Evolutionary conservation across 305 asterid species (phyloP).

Genomic region (Lippia alba): DNA sequence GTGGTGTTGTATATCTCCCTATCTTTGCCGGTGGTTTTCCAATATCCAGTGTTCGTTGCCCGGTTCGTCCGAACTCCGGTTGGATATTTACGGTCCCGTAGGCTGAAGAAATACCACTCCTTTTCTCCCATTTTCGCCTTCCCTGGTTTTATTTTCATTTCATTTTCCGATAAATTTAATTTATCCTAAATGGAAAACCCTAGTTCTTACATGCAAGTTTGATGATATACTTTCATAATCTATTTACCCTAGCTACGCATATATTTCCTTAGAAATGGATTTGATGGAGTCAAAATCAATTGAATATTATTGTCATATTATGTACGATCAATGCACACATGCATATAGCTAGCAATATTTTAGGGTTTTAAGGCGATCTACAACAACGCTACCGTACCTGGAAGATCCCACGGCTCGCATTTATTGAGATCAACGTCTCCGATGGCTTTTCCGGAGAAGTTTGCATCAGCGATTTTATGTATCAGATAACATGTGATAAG

Average conservation of each 20-base stretch:
- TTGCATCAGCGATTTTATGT: conserved; percentile 76
- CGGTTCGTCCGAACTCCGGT: conserved; percentile 94
- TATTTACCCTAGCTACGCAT: no score
- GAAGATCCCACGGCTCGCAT: conserved; percentile 99
- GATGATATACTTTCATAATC: no score
- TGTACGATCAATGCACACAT: no score
- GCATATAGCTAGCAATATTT: background rate
- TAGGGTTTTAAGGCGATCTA: background rate
- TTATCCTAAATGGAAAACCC: conserved; percentile 21
- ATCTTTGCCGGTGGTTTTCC: conserved; percentile 98
- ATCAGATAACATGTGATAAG: conserved; percentile 83
- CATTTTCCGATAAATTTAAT: background rate
- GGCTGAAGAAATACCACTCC: conserved; percentile 96
- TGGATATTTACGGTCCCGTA: conserved; percentile 90
- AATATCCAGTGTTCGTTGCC: conserved; percentile 89
- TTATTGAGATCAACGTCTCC: conserved; percentile 95
- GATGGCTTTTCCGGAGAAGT: conserved; percentile 77
- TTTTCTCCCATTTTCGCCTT: conserved; percentile 97
- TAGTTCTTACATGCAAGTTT: background rate
- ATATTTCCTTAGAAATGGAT: no score
- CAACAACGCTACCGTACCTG: conserved; percentile 51
- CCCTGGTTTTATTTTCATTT: conserved; percentile 37
- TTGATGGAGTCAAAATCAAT: no score
- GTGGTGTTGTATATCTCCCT: conserved; percentile 79
- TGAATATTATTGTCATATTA: no score